Evolutionary conservation across 306 rosid species (phyloP).

Genomic region (Begonia fuchsioides): DNA sequence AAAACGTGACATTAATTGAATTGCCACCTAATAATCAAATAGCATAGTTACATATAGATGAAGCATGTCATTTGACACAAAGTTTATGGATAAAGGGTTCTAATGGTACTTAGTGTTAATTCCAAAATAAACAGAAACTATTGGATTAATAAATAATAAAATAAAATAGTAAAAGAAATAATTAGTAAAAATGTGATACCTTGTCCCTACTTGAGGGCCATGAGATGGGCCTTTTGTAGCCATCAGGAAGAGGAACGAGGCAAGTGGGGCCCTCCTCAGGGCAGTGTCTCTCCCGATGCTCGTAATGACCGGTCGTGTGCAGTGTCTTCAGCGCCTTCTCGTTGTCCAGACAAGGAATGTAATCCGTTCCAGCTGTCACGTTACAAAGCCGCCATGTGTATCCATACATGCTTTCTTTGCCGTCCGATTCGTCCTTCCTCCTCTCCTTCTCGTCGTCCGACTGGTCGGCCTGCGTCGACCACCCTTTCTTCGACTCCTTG

Average conservation of each 20-base stretch:
- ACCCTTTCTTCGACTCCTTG: constrained; percentile 38
- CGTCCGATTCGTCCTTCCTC: constrained; percentile 12
- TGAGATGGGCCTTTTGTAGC: constrained; percentile 44
- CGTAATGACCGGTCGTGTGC: constrained; percentile 38
- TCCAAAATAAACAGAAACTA: too few relatives aligned
- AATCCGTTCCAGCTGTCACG: constrained; percentile 61
- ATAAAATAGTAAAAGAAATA: background rate
- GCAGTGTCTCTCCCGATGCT: constrained; percentile 85
- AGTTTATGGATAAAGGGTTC: too few relatives aligned
- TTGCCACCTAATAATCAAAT: too few relatives aligned
- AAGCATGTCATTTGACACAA: too few relatives aligned
- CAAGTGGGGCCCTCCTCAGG: constrained; percentile 55
- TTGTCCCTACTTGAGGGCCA: constrained; percentile 85
- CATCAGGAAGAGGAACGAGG: constrained; percentile 67
- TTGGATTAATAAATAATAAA: too few relatives aligned
- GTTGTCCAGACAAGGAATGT: constrained; percentile 84
- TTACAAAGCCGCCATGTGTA: constrained; percentile 58
- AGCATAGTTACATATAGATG: too few relatives aligned
- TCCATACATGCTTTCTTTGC: constrained; percentile 11
- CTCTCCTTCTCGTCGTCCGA: constrained; percentile 33
- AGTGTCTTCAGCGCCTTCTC: constrained; percentile 46
- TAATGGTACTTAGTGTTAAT: too few relatives aligned
- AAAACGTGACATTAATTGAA: too few relatives aligned
- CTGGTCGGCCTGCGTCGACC: constrained; percentile 37
- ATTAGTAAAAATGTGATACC: constrained; percentile 21